A percentile compares a stretch with the other conserved stretches of the same genome.
These are phyloP conservation scores for Podaxis sp. DNA, from an alignment of 768 basidiomycete genomes.

Conservation along the genomic window DNA sequence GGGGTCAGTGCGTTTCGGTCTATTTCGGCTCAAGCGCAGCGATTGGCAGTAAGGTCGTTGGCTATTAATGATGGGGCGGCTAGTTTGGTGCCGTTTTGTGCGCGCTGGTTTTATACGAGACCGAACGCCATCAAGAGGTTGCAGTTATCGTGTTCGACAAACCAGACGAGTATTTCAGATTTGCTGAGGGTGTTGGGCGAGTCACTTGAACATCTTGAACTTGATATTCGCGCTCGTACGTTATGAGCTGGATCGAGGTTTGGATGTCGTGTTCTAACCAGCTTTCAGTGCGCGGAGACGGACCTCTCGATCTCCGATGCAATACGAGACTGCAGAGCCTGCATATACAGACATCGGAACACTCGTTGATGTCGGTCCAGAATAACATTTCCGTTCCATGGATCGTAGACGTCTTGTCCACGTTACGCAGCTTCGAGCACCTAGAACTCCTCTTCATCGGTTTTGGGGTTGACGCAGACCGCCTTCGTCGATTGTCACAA, in stretches of 20 bases:
- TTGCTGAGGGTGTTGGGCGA: conserved; percentile 4
- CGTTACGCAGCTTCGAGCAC: conserved; percentile 4
- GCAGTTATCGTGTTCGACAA: conserved; percentile 9
- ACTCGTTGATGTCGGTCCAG: background rate
- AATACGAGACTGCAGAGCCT: conserved; percentile 11
- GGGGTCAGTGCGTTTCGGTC: background rate
- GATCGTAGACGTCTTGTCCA: conserved; percentile 10
- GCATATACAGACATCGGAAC: background rate
- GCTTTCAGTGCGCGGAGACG: conserved; percentile 2
- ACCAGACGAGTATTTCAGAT: conserved; percentile 4
- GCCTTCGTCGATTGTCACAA: conserved; percentile 11
- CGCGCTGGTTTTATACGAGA: background rate
- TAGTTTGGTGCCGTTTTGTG: conserved; percentile 10
- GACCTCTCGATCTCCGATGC: conserved; percentile 6
- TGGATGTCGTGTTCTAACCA: background rate
- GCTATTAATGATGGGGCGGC: conserved; percentile 5
- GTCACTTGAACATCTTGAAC: conserved; percentile 11
- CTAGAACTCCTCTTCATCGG: conserved; percentile 2
- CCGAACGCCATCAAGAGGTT: conserved; percentile 5
- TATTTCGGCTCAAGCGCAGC: background rate
- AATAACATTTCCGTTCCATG: conserved; percentile 2
- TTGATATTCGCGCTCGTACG: conserved; percentile 9
- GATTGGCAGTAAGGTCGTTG: background rate
- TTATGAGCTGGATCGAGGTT: background rate
- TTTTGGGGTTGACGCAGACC: conserved; percentile 8